Base-by-base conservation (phyloP, 352 stramenopile genomes). In the Globisporangium okanoganense region DNA sequence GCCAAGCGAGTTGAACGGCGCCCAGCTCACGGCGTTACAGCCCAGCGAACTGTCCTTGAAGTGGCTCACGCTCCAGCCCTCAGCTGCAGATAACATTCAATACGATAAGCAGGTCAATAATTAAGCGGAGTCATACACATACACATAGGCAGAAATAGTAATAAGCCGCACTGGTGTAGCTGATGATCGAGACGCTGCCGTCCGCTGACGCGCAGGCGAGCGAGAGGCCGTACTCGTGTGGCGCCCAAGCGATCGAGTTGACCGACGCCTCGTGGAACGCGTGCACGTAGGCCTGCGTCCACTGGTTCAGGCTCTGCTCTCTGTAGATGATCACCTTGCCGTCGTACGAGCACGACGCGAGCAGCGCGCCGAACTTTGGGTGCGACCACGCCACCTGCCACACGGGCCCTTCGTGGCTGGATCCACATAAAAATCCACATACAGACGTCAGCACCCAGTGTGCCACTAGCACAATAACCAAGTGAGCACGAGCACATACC, bases 361-460 rank as follows among this genome's bases (percentile, higher is more conserved):
- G 76, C 52, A 99, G 63, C 45, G 94, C 88, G 43, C 95, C 95
- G 68, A 97, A 98, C 71, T 96, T 99, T n/a, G 98, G 98, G 77
- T 99, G 98, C 9, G 96, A 94, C 98, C 98, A 99, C 2, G 90
- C 82, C 5, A 99, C 88, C 80, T 99, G 91, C 96, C 97, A 99
- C 50, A 99, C 97, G 0, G 97, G 97, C 20, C 96, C 97, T 68
- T 98, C 92, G 73, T 99, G 96, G 13, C 95, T 94, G 58, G 33
- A 64, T 10, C 16, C 40, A 12, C 40, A 45, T 5, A 58, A 13
- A 27, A 7, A 58, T 1, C 31, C 44, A 47, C 38, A 22, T n/a
- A 44, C 20, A 41, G 49, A 56, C 55, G 45, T 25, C 7, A 67
- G 24, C 33, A 41, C 27, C 20, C n/a, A 33, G 18, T 5, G 54